Conservation (phyloP, 2,329 filamentous ascomycete genomes). For the Coleophoma cylindrospora region DNA sequence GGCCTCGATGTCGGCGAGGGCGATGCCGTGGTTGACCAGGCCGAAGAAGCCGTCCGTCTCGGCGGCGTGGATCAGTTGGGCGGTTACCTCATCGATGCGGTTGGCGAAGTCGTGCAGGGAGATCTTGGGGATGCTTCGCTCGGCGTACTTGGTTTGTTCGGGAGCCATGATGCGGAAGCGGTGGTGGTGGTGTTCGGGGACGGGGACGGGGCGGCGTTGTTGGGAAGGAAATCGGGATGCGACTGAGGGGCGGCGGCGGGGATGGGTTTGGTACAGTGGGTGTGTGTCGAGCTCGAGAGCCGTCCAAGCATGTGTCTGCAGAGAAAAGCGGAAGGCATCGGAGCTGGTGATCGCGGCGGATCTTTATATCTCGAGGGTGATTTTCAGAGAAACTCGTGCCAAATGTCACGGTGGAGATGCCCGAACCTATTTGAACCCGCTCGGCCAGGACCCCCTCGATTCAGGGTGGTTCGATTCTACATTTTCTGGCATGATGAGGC, state of each 20-base stretch:
- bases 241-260: not conserved
- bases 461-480: too few species aligned
- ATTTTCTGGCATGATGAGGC: too few species aligned
- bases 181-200: too few species aligned
- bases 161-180: not conserved
- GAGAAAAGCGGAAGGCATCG: not conserved
- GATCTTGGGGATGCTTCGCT: constrained; percentile 32
- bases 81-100: constrained; percentile 49
- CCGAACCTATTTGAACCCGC: not conserved
- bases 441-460: too few species aligned
- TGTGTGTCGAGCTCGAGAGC: not conserved
- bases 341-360: not conserved
- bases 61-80: constrained; percentile 44
- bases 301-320: not conserved
- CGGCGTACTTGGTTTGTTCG: constrained; percentile 16
- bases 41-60: constrained; percentile 57
- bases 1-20: constrained; percentile 37
- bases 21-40: constrained; percentile 41
- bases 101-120: constrained; percentile 47
- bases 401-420: not conserved
- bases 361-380: not conserved
- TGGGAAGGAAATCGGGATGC: not conserved
- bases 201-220: too few species aligned
- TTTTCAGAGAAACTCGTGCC: not conserved
- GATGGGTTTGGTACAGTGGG: not conserved